Evolutionary conservation across 208 protist species (phyloP).

Genomic region (Porcisia hertigi): DNA sequence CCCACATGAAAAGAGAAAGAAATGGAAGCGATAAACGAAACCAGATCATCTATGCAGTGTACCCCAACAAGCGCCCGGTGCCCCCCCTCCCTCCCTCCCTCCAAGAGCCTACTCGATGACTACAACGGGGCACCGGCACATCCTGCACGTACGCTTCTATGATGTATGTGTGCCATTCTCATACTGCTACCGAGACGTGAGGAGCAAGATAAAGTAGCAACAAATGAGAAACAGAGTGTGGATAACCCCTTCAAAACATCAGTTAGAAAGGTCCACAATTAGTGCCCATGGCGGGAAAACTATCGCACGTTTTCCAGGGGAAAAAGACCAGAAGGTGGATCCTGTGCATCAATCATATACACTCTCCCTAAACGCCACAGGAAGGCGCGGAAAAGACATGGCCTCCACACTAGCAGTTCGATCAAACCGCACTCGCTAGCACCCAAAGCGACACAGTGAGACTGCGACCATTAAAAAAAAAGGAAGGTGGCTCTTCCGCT

Average conservation of each 20-base stretch:
- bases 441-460: no score
- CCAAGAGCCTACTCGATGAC: background rate
- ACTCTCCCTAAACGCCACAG: background rate
- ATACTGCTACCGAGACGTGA: background rate
- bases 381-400: background rate
- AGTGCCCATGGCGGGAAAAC: background rate
- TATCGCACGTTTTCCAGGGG: background rate
- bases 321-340: background rate
- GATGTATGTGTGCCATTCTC: background rate
- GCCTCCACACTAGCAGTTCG: background rate
- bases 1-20: constrained; percentile 5
- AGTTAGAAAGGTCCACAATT: background rate
- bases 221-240: background rate
- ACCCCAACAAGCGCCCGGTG: background rate
- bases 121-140: background rate
- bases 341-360: background rate
- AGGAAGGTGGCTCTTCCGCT: no score
- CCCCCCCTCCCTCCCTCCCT: no score
- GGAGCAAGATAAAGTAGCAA: background rate
- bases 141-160: constrained; percentile 12
- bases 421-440: background rate
- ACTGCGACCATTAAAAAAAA: no score
- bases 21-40: constrained; percentile 3
- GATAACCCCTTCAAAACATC: background rate
- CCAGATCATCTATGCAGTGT: constrained; percentile 9